Percentiles rank a stretch among this genome's conserved stretches.
Evolutionary conservation across 805 yeast species (phyloP).

Genomic region (Blastobotrys robertii): DNA sequence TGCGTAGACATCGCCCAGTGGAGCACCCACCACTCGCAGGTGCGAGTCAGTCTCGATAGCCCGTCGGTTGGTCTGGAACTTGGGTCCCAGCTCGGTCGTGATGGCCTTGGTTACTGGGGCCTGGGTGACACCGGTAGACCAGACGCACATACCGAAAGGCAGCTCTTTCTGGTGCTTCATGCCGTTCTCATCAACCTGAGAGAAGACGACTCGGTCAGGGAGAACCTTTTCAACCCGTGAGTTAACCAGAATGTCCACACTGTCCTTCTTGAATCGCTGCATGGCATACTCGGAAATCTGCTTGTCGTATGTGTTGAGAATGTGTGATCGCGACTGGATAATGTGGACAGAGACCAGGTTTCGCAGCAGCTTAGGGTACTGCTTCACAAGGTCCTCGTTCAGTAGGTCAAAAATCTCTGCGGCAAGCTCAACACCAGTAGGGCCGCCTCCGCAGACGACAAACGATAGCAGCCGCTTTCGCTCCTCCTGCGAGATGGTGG

Average conservation of each 20-base stretch:
- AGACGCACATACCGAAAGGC: slow-evolving; percentile 59
- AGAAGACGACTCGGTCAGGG: slow-evolving; percentile 49
- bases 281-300: slow-evolving; percentile 55
- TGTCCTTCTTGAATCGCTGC: slow-evolving; percentile 51
- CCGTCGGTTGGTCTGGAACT: slow-evolving; percentile 47
- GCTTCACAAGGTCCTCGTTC: slow-evolving; percentile 50
- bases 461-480: slow-evolving; percentile 51
- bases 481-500: slow-evolving; percentile 54
- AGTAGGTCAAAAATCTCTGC: slow-evolving; percentile 60
- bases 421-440: slow-evolving; percentile 67
- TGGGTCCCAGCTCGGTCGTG: slow-evolving; percentile 36
- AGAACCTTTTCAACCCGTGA: slow-evolving; percentile 52
- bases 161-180: slow-evolving; percentile 34
- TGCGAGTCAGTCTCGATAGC: slow-evolving; percentile 76
- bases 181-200: slow-evolving; percentile 34
- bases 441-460: slow-evolving; percentile 68
- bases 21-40: slow-evolving; percentile 58
- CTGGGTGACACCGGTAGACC: slow-evolving; percentile 72
- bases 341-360: slow-evolving; percentile 59
- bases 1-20: slow-evolving; percentile 57
- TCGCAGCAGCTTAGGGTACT: slow-evolving; percentile 50
- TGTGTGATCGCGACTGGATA: slow-evolving; percentile 58
- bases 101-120: slow-evolving; percentile 51
- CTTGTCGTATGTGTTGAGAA: slow-evolving; percentile 59
- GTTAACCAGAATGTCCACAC: slow-evolving; percentile 52